Evolutionary conservation across 805 yeast genomes (phyloP).

Genomic region (Limtongozyma cylindracea): DNA sequence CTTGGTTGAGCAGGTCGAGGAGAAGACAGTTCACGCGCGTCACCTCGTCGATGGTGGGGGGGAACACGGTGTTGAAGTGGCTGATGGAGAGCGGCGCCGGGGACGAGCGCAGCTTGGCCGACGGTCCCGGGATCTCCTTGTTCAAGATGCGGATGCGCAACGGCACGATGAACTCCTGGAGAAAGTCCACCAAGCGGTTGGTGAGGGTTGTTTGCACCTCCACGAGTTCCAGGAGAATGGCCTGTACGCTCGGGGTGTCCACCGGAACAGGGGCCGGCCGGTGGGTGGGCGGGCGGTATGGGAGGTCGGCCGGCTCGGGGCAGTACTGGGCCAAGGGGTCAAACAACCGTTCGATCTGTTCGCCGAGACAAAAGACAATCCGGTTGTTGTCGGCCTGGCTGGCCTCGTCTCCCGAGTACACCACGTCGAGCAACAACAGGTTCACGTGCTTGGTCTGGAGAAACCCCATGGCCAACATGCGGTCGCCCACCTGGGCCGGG

Average conservation of each 20-base stretch:
- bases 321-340: conserved; percentile 82
- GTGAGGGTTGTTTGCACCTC: conserved; percentile 55
- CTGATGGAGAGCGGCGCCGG: conserved; percentile 28
- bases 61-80: conserved; percentile 56
- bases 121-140: no score
- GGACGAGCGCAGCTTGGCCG: conserved; percentile 5
- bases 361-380: conserved; percentile 55
- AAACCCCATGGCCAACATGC: conserved; percentile 29
- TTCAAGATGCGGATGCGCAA: conserved; percentile 44
- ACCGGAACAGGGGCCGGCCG: neutral
- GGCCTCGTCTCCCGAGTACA: conserved; percentile 17
- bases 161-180: conserved; percentile 63
- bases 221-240: conserved; percentile 42
- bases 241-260: conserved; percentile 3
- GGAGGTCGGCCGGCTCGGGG: conserved; percentile 61
- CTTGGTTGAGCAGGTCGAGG: conserved; percentile 44
- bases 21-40: conserved; percentile 74
- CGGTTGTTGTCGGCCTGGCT: conserved; percentile 41
- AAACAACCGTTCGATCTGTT: conserved; percentile 68
- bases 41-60: conserved; percentile 89
- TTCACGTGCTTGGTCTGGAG: conserved; percentile 21
- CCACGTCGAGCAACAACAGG: conserved; percentile 44
- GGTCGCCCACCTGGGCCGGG: conserved; percentile 31
- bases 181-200: conserved; percentile 39
- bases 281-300: conserved; percentile 33